Conservation (phyloP, 2,329 filamentous ascomycete species). For the Rhynchosporium agropyri region DNA sequence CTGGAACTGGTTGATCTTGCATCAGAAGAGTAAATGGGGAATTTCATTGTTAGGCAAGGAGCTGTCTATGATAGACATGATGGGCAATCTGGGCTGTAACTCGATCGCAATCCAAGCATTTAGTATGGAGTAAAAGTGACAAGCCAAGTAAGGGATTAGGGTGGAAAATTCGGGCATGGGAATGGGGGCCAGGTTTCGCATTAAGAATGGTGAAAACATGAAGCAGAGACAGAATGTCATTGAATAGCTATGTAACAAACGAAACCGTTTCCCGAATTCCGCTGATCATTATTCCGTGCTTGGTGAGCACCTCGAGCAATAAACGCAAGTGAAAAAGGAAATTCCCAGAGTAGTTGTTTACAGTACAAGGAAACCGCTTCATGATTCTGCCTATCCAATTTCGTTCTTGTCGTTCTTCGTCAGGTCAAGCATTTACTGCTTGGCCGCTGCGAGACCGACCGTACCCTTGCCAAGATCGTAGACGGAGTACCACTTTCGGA, state of each 20-base stretch:
- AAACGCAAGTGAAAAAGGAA: slow-evolving; percentile 13
- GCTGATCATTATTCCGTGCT: slow-evolving; percentile 16
- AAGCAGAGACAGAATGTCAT: slow-evolving; percentile 8
- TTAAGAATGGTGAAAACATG: background rate
- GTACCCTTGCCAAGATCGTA: slow-evolving; percentile 90
- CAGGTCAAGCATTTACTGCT: slow-evolving; percentile 42
- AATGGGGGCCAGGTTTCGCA: background rate
- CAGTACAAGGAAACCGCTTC: slow-evolving; percentile 32
- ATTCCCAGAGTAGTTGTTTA: slow-evolving; percentile 31
- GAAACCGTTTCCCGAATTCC: slow-evolving; percentile 23
- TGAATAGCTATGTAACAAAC: slow-evolving; percentile 23
- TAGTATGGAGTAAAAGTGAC: too few relatives aligned
- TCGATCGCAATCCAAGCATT: too few relatives aligned
- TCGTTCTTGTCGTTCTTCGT: slow-evolving; percentile 4
- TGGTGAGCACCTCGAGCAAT: slow-evolving; percentile 10
- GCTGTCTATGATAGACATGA: too few relatives aligned
- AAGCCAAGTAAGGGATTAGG: too few relatives aligned
- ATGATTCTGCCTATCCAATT: slow-evolving; percentile 27
- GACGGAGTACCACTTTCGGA: slow-evolving; percentile 89
- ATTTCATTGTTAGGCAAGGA: too few relatives aligned
- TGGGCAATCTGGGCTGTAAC: too few relatives aligned
- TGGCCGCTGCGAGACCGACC: slow-evolving; percentile 86
- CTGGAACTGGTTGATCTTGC: too few relatives aligned
- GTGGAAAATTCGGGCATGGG: too few relatives aligned
- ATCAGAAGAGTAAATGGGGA: too few relatives aligned